Percentiles rank a stretch among this genome's conserved stretches.
phyloP scores from a whole-genome alignment of 768 basidiomycete species.

The Tephrocybe sp. region DNA sequence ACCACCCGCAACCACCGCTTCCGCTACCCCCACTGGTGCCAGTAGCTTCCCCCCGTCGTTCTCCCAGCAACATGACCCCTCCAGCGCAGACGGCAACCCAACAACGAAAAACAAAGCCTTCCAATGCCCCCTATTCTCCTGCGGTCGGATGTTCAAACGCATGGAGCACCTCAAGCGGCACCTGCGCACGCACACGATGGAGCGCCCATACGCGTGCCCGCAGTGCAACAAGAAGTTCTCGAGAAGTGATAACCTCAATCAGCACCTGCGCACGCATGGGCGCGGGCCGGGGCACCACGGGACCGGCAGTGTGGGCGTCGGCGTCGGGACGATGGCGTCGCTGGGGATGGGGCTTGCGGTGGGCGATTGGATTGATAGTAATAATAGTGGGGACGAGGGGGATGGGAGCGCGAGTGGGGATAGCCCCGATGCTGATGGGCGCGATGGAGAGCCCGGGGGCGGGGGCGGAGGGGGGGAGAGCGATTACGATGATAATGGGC shows the following conservation, averaged over 20 bases:
- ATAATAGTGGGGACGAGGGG: constrained; percentile 15
- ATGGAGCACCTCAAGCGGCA: constrained; percentile 91
- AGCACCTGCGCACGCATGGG: constrained; percentile 82
- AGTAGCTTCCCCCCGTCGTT: constrained; percentile 23
- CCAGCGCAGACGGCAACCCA: constrained; percentile 16
- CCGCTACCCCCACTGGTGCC: constrained; percentile 16
- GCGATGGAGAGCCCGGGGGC: constrained; percentile 11
- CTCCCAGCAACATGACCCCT: constrained; percentile 19
- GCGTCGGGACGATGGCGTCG: constrained; percentile 1
- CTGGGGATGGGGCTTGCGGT: constrained; percentile 8
- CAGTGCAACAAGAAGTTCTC: constrained; percentile 82
- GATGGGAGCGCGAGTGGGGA: constrained; percentile 23
- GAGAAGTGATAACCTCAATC: constrained; percentile 83
- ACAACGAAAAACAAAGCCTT: constrained; percentile 60
- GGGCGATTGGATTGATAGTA: neutral
- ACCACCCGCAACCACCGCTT: constrained; percentile 12
- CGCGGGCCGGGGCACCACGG: too few species aligned
- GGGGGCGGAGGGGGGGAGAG: constrained; percentile 22
- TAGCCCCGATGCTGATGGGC: constrained; percentile 20
- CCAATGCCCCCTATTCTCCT: constrained; percentile 81
- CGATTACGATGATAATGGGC: constrained; percentile 27
- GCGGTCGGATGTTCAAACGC: constrained; percentile 84
- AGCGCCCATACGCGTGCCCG: constrained; percentile 76
- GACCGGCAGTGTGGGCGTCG: constrained; percentile 7
- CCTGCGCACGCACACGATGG: constrained; percentile 86